Base-by-base conservation (phyloP, 345 rosid genomes). In the Populus deltoides region DNA sequence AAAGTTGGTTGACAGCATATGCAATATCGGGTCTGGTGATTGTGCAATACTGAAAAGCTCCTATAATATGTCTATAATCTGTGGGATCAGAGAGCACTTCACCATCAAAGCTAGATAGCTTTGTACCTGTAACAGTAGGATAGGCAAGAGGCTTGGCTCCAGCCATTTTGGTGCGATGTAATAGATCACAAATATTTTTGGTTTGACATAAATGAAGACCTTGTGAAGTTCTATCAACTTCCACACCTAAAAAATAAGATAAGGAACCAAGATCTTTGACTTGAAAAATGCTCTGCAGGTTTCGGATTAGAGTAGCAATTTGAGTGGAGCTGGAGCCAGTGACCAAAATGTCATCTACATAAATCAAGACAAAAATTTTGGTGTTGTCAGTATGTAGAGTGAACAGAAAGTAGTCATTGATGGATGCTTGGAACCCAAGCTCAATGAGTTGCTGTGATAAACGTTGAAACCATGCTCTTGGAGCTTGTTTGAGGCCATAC, bases 301-400 rank as follows among this genome's bases (percentile, higher is more conserved):
- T 15, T 15, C 7, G 0, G 8, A 55, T 55, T 5, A 55, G 61
- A 22, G 1, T 16, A 15, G 0, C 9, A n/a, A 20, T n/a, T 5
- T 17, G 2, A 0, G 6, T 5, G 3, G 10, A 17, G 10, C 3
- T 20, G 0, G 15, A 22, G 8, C 31, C 6, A 1, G 1, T 25
- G 29, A 59, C 29, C 5, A 59, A 22, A 11, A 59, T 8, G 15
- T 24, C 29, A 7, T 59, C 13, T 2, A n/a, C 65, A 59, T 59
- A 24, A 0, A 59, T n/a, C 2, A 20, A 22, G 2, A 17, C 7
- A 55, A 55, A 55, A n/a, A 55, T 0, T 55, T 55, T 17, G 0
- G 9, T 55, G 8, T 17, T 55, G 10, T n/a, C 25, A 55, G 3
- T n/a, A 17, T 55, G 62, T 55, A 55, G 2, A 1, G 62, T 20